Evolutionary conservation across 2,329 filamentous ascomycete species (phyloP), one percentile per base, ranked within the genome.

Genomic region (Penicillium psychrosexuale): DNA sequence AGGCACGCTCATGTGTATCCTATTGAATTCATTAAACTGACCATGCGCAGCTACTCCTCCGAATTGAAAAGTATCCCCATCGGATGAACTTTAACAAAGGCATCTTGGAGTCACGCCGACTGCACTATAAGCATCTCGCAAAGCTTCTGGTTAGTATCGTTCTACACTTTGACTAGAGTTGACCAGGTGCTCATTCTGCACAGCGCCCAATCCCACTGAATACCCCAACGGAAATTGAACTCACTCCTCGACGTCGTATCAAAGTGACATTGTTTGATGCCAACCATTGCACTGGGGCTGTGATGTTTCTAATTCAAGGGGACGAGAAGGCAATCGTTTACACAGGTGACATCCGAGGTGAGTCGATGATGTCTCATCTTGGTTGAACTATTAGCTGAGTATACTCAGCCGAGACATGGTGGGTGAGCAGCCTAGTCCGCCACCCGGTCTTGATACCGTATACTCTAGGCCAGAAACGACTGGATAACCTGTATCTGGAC

Each of bases 291-390:
- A 82, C 88, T 0, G 92, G 93, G 0, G 86, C 91, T 17, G 90
- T 94, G 17, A 96, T 96, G 91, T 97, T 97, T 67, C 77, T 97
- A 17, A 88, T 97, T 28, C 90, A 97, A 73, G 85, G 84, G 2
- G 73, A 83, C 50, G 80, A 79, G 0, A 89, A 85, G 57, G 86
- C 91, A 0, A 80, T 95, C 1, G 76, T 97, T 0, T 97, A 97
- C 66, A 96, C 92, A 0, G 92, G 92, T 5, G 93, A 97, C 66
- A 86, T 96, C 38, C 83, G 93, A 61, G 87, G 77, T 78, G 45
- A 46, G 58, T 43, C 15, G 6, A 13, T 15, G 13, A 13, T n/a
- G 9, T 7, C n/a, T 22, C 33, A 5, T 47, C 8, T 17, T 24
- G 7, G 37, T 36, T n/a, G 15, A 49, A 17, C 8, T 50, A 11